Base-by-base conservation (phyloP, 768 basidiomycete species). In the Panus rudis region DNA sequence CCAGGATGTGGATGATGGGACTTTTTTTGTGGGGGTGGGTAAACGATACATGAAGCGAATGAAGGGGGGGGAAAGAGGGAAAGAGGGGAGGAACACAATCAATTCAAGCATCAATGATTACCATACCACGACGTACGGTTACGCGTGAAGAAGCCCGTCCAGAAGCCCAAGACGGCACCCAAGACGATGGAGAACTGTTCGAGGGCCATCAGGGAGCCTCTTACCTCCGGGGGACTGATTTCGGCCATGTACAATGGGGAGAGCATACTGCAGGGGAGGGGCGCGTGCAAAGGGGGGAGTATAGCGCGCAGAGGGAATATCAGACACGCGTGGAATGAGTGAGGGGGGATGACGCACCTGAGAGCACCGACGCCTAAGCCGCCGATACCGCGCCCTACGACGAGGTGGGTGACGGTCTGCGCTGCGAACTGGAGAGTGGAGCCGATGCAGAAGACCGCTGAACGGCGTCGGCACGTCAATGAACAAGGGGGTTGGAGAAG, bases 201-300 rank as follows among this genome's bases (percentile, higher is more conserved):
- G 3, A 91, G 67, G 1, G 85, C 79, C 63, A 89, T 71, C 16
- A 91, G 71, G 0, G 86, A 85, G 8, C 87, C 87, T 13, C 88
- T 73, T 0, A 83, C 70, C 60, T 88, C 85, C 0, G 87, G 86
- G 8, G 86, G 76, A 48, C 82, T 82, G 40, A 91, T 91, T 63
- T 91, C 87, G 1, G 86, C 79, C 71, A 89, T 87, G 60, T 89
- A 90, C 19, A 89, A 64, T 0, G 85, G 84, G 0, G 78, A 78
- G n/a, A 88, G 66, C 77, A 83, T 87, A 55, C 86, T 87, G 39
- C 3, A 8, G 23, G n/a, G 13, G 16, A 13, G 1, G 26, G 14
- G 22, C 26, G 16, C 23, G n/a, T n/a, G n/a, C n/a, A n/a, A n/a
- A n/a, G n/a, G n/a, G n/a, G n/a, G n/a, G n/a, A n/a, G 26, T 16